Conservation (phyloP, 441 rosid genomes). For the Hypseocharis bilobata region DNA sequence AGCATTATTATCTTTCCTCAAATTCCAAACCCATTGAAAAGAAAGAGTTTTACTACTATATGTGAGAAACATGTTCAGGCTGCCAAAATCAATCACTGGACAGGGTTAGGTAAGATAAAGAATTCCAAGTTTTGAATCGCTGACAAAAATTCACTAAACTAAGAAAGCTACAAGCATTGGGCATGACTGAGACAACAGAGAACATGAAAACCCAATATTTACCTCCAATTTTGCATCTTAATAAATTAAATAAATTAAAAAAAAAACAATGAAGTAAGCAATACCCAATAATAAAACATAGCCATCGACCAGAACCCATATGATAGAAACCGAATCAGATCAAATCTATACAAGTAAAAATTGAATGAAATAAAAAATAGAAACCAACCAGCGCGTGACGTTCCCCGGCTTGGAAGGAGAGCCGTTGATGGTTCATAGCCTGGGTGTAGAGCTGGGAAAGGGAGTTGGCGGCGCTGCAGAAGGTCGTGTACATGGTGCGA, state of each 20-base stretch:
- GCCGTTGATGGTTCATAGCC: slow-evolving; percentile 59
- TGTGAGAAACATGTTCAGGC: no score
- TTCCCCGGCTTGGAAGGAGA: slow-evolving; percentile 63
- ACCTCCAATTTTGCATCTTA: background rate
- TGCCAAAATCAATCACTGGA: background rate
- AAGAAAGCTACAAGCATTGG: background rate
- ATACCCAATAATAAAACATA: slow-evolving; percentile 7
- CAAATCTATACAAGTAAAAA: background rate
- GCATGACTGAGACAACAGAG: background rate
- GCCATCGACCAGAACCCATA: slow-evolving; percentile 5
- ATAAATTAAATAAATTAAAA: background rate
- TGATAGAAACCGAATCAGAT: slow-evolving; percentile 4
- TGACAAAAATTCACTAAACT: background rate
- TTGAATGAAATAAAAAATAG: background rate
- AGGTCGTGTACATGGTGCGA: slow-evolving; percentile 51
- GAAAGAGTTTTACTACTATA: background rate
- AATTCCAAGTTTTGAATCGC: background rate
- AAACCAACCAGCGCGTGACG: slow-evolving; percentile 43
- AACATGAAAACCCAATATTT: background rate
- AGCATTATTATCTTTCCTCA: background rate
- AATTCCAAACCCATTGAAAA: background rate
- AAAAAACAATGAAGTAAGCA: background rate
- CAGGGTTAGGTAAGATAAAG: background rate
- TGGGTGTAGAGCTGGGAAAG: slow-evolving; percentile 62
- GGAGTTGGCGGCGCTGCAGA: slow-evolving; percentile 64